These are phyloP conservation scores for Phytophthora pluvialis DNA, from an alignment of 352 stramenopile genomes.

Conservation along the genomic window DNA sequence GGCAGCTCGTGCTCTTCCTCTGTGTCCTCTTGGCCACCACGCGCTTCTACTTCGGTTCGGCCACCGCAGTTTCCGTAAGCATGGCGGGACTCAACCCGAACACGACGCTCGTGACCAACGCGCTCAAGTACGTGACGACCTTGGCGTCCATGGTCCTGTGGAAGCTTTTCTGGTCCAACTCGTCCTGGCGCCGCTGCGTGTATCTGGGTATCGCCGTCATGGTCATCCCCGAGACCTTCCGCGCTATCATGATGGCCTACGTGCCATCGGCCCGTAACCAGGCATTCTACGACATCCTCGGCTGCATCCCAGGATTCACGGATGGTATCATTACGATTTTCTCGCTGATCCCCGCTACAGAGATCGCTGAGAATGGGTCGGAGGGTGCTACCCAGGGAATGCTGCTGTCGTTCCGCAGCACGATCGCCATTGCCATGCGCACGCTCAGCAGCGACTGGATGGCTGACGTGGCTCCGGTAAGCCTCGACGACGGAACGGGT, in stretches of 20 bases:
- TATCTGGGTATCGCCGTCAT: slow-evolving; percentile 49
- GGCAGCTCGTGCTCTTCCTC: slow-evolving; percentile 80
- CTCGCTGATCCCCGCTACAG: slow-evolving; percentile 65
- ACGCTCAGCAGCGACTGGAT: slow-evolving; percentile 66
- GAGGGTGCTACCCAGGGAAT: slow-evolving; percentile 75
- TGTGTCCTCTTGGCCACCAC: slow-evolving; percentile 60
- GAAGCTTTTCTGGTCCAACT: slow-evolving; percentile 57
- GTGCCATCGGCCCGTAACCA: slow-evolving; percentile 45
- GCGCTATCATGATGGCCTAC: slow-evolving; percentile 67
- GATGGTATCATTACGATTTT: slow-evolving; percentile 78
- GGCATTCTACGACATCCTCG: slow-evolving; percentile 60
- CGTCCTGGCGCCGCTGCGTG: slow-evolving; percentile 46
- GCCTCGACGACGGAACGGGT: slow-evolving; percentile 29
- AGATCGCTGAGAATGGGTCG: slow-evolving; percentile 76
- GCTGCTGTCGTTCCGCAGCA: slow-evolving; percentile 65
- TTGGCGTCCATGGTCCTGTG: slow-evolving; percentile 66
- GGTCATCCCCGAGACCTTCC: slow-evolving; percentile 56
- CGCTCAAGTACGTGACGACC: slow-evolving; percentile 58
- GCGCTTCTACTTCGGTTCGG: slow-evolving; percentile 62
- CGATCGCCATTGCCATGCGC: slow-evolving; percentile 57
- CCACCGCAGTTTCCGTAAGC: slow-evolving; percentile 45
- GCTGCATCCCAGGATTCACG: slow-evolving; percentile 58
- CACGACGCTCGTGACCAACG: slow-evolving; percentile 52
- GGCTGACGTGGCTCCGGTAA: slow-evolving; percentile 37
- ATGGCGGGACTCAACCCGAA: slow-evolving; percentile 47